Evolutionary conservation across 768 basidiomycete genomes (phyloP).

Genomic region (Amyloporia xantha): DNA sequence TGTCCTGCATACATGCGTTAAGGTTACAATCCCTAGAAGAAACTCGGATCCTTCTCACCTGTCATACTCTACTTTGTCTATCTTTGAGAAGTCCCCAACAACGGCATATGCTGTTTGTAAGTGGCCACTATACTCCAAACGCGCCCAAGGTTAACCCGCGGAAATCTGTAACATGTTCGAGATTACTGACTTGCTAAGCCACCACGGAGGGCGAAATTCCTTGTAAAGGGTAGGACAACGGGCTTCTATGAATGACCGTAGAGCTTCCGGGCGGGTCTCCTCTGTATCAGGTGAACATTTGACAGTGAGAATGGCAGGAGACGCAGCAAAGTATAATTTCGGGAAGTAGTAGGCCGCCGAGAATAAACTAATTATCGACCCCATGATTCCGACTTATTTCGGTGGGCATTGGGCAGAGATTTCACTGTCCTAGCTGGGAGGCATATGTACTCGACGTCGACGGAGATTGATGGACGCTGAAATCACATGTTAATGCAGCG

Average conservation of each 20-base stretch:
- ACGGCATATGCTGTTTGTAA: constrained; percentile 58
- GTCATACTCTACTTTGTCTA: constrained; percentile 49
- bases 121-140: constrained; percentile 41
- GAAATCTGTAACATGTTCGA: neutral
- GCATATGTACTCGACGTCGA: no score
- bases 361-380: constrained; percentile 15
- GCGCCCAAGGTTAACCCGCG: neutral
- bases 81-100: constrained; percentile 51
- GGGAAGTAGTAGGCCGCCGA: constrained; percentile 9
- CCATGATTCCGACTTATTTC: constrained; percentile 17
- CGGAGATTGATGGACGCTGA: no score
- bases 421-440: no score
- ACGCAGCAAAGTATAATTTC: constrained; percentile 14
- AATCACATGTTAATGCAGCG: no score
- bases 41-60: constrained; percentile 31
- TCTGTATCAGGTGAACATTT: constrained; percentile 8
- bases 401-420: no score
- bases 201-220: constrained; percentile 25
- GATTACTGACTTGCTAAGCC: constrained; percentile 24
- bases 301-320: constrained; percentile 13
- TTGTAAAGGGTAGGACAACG: constrained; percentile 24
- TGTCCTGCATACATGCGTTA: constrained; percentile 30
- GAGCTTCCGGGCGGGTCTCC: constrained; percentile 8
- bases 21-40: neutral
- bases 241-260: constrained; percentile 18